Conservation (phyloP, 1,284 basidiomycete species). For the Baeospora myosura region DNA sequence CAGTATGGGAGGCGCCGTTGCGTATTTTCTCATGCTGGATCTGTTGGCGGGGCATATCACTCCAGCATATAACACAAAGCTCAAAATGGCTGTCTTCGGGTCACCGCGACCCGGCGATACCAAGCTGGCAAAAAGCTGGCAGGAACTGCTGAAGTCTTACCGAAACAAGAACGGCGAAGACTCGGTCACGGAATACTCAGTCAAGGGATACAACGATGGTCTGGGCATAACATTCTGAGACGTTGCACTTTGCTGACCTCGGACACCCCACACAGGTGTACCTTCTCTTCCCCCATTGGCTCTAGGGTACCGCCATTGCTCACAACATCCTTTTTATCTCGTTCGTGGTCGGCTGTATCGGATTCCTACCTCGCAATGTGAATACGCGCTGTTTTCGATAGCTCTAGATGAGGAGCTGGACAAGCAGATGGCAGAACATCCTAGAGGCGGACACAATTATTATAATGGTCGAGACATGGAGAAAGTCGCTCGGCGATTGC, state of each 20-base stretch:
- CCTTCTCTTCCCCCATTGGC: slow-evolving; percentile 40
- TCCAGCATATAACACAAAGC: slow-evolving; percentile 17
- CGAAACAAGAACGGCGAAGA: slow-evolving; percentile 28
- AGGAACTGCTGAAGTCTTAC: slow-evolving; percentile 26
- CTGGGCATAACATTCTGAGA: slow-evolving; percentile 15
- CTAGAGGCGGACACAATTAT: slow-evolving; percentile 53
- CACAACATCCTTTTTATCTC: slow-evolving; percentile 38
- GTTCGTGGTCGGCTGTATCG: slow-evolving; percentile 37
- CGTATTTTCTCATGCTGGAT: slow-evolving; percentile 41
- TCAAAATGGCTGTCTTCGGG: slow-evolving; percentile 44
- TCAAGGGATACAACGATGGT: slow-evolving; percentile 53
- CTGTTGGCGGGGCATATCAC: slow-evolving; percentile 27
- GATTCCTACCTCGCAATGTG: slow-evolving; percentile 36
- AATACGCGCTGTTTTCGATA: slow-evolving; percentile 36
- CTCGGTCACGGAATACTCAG: slow-evolving; percentile 37
- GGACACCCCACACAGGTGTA: slow-evolving; percentile 30
- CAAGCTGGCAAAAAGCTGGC: slow-evolving; percentile 34
- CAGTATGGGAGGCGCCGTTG: slow-evolving; percentile 43
- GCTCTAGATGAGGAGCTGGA: slow-evolving; percentile 20
- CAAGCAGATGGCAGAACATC: slow-evolving; percentile 20
- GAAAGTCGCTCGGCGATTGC: slow-evolving; percentile 31
- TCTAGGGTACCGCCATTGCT: slow-evolving; percentile 47
- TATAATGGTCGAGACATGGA: slow-evolving; percentile 49
- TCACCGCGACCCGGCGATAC: slow-evolving; percentile 40
- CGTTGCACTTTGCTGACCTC: slow-evolving; percentile 3